These are phyloP conservation scores for Tetrahymena elliotti DNA, from an alignment of 73 alveolate genomes.

Conservation along the genomic window DNA sequence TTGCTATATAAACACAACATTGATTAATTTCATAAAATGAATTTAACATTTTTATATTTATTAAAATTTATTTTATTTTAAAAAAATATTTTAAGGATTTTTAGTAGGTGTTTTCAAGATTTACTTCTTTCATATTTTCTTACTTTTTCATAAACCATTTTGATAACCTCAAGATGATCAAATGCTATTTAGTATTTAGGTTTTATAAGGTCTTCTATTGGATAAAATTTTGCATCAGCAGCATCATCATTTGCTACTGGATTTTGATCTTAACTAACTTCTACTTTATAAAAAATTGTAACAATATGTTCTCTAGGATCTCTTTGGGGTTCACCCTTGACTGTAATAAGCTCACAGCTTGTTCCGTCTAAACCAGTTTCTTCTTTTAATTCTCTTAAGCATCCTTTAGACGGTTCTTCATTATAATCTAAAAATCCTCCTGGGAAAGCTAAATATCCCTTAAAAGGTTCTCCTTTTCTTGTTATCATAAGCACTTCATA, in stretches of 20 bases:
- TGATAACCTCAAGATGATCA: constrained; percentile 55
- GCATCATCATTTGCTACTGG: constrained; percentile 97
- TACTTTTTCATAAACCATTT: not conserved
- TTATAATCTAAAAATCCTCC: constrained; percentile 98
- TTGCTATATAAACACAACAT: no score
- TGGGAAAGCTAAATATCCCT: constrained; percentile 93
- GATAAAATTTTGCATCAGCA: constrained; percentile 86
- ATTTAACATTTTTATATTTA: no score
- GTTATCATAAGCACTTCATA: constrained; percentile 70
- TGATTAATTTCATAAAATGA: no score
- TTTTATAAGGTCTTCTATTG: constrained; percentile 63
- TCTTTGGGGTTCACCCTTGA: constrained; percentile 93
- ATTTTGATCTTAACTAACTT: constrained; percentile 68
- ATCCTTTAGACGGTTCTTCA: constrained; percentile 90
- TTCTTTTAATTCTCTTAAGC: constrained; percentile 92
- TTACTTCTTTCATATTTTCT: not conserved
- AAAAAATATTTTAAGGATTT: not conserved
- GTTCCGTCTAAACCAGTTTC: constrained; percentile 87
- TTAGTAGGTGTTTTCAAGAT: not conserved
- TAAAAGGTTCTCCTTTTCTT: constrained; percentile 75
- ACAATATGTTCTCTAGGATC: constrained; percentile 98
- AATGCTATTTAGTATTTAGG: constrained; percentile 41
- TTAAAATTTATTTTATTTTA: no score
- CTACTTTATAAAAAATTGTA: constrained; percentile 76
- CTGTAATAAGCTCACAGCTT: constrained; percentile 80